Base-by-base conservation (phyloP, 768 basidiomycete genomes). In the Rhodotorula paludigena region DNA sequence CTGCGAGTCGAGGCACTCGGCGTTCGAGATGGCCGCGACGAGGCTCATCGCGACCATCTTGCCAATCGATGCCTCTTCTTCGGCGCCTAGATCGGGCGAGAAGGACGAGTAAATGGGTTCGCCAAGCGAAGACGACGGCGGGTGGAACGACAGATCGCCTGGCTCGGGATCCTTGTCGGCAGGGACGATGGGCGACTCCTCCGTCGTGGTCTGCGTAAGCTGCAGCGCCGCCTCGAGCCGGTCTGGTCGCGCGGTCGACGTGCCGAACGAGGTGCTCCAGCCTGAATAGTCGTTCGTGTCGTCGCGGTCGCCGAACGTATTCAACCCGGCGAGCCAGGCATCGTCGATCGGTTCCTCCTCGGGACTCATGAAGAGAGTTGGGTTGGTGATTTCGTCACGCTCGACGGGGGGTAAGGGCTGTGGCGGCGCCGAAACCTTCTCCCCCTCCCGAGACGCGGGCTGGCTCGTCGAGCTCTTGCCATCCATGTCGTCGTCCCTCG, bases 41-140 rank as follows among this genome's bases (percentile, higher is more conserved):
- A 74, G 58, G 32, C 89, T 90, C 91, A 96, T 92, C 74, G 90
- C 90, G 9, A 90, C 89, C 56, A 94, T 81, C 64, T 91, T 83
- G 10, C 93, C 93, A 28, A 91, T 83, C 9, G 88, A 85, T 21
- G 88, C 89, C 76, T 93, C 90, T 72, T 90, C 85, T 38, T 79
- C 80, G 23, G 79, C 82, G 20, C 80, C 58, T 36, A 23, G 57
- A 32, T 68, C 60, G 42, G 66, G 63, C 30, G 58, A 60, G 62
- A 73, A 66, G 57, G 63, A 33, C 48, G 72, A 62, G 54, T 57
- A 66, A 42, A 65, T 51, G n/a, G 57, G 68, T 23, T 60, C 64
- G 36, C 21, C n/a, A n/a, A 47, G 33, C 35, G 66, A 57, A 21
- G 41, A 52, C 49, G 69, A 66, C 42, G 53, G 20, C 28, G 68